These are phyloP conservation scores for Backusella liffmaniae DNA, from an alignment of 192 early-diverging fungal species.

Conservation along the genomic window DNA sequence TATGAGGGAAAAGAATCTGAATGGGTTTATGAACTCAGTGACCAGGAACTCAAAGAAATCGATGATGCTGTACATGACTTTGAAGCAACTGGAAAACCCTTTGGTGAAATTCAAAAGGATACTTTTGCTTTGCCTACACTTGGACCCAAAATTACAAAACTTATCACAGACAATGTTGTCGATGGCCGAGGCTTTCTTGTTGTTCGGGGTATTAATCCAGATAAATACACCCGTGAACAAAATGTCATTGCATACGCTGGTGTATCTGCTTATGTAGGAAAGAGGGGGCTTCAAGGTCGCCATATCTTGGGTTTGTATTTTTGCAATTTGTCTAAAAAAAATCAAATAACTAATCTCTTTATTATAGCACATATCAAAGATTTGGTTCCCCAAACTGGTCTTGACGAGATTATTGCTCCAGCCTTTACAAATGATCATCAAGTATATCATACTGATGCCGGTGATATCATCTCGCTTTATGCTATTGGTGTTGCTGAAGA, in stretches of 20 bases:
- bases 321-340: not conserved
- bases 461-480: slow-evolving; percentile 30
- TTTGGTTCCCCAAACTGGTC: slow-evolving; percentile 18
- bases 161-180: slow-evolving; percentile 25
- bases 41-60: slow-evolving; percentile 24
- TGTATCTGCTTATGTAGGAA: slow-evolving; percentile 25
- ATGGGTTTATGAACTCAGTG: slow-evolving; percentile 23
- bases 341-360: not conserved
- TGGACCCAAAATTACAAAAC: slow-evolving; percentile 16
- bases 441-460: slow-evolving; percentile 31
- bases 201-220: slow-evolving; percentile 24
- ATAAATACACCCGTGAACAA: slow-evolving; percentile 23
- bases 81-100: slow-evolving; percentile 7
- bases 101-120: slow-evolving; percentile 12
- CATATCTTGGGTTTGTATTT: slow-evolving; percentile 20
- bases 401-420: slow-evolving; percentile 27
- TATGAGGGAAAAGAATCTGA: slow-evolving; percentile 22
- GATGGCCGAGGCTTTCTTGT: slow-evolving; percentile 29
- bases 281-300: slow-evolving; percentile 20
- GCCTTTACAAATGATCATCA: slow-evolving; percentile 33
- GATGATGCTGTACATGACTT: slow-evolving; percentile 19
- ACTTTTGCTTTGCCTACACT: slow-evolving; percentile 16
- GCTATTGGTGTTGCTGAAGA: slow-evolving; percentile 28
- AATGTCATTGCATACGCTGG: slow-evolving; percentile 32
- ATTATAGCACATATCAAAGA: slow-evolving; percentile 26